Percentiles rank a stretch among this genome's conserved stretches.
Evolutionary conservation across 768 basidiomycete species (phyloP).

Genomic region (Wakefieldia striispora): DNA sequence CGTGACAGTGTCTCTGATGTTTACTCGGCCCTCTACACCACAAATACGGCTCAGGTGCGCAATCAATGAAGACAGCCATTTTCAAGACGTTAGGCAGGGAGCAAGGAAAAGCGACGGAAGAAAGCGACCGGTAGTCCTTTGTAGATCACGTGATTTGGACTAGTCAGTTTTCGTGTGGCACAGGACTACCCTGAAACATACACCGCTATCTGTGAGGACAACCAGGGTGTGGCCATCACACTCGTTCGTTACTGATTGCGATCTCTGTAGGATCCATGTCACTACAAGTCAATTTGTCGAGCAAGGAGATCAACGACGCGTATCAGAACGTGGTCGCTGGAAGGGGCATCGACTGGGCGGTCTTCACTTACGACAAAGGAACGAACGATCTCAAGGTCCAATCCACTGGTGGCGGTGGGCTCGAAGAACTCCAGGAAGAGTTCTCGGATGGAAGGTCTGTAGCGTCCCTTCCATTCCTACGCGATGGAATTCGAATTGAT

Average conservation of each 20-base stretch:
- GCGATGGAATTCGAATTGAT: constrained; percentile 6
- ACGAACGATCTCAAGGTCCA: constrained; percentile 89
- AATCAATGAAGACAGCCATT: too few relatives aligned
- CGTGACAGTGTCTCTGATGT: too few relatives aligned
- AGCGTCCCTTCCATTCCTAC: not conserved
- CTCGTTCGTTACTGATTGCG: too few relatives aligned
- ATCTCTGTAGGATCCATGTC: constrained; percentile 49
- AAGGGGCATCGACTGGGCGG: constrained; percentile 69
- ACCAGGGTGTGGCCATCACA: too few relatives aligned
- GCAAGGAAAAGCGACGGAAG: too few relatives aligned
- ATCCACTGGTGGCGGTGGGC: constrained; percentile 77
- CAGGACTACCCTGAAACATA: not conserved
- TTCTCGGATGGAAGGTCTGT: constrained; percentile 89
- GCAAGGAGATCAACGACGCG: constrained; percentile 66
- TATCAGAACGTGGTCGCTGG: constrained; percentile 74
- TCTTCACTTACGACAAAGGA: constrained; percentile 78
- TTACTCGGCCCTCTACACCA: too few relatives aligned
- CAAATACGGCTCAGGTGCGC: too few relatives aligned
- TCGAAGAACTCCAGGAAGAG: constrained; percentile 90
- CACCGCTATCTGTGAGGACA: too few relatives aligned
- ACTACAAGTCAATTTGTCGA: constrained; percentile 75
- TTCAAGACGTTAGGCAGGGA: too few relatives aligned
- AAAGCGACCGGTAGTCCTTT: too few relatives aligned
- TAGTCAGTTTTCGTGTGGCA: not conserved
- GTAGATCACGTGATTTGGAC: constrained; percentile 17